Conservation (phyloP, 108 stramenopile species). For the Seminavis robusta region DNA sequence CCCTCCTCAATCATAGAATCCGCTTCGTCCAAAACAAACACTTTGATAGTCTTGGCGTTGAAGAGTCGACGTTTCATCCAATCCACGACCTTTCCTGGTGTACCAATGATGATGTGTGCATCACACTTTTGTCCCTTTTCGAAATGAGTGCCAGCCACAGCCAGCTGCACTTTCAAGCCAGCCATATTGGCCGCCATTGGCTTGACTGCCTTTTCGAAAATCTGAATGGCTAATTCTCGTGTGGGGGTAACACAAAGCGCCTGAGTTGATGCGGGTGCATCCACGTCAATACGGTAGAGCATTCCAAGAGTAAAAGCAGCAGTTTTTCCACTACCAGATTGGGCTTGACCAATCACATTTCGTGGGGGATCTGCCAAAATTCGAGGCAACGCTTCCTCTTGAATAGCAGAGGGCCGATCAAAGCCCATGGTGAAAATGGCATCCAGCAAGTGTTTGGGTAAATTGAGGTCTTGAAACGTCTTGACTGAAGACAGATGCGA, state of each 20-base stretch:
- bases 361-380: conserved; percentile 84
- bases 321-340: conserved; percentile 92
- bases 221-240: conserved; percentile 91
- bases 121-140: conserved; percentile 71
- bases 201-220: conserved; percentile 81
- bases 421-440: conserved; percentile 93
- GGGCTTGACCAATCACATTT: conserved; percentile 96
- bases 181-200: conserved; percentile 92
- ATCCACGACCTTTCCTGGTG: conserved; percentile 91
- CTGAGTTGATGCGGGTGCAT: conserved; percentile 65
- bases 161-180: conserved; percentile 78
- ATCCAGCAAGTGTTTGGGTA: conserved; percentile 85
- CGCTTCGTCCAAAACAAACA: conserved; percentile 96
- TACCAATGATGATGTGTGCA: conserved; percentile 92
- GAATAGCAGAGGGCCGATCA: conserved; percentile 95
- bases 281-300: conserved; percentile 77
- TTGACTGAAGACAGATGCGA: conserved; percentile 76
- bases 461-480: conserved; percentile 87
- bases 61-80: conserved; percentile 77
- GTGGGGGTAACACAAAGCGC: conserved; percentile 92
- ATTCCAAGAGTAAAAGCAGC: conserved; percentile 92
- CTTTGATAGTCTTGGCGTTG: conserved; percentile 67
- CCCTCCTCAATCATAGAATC: conserved; percentile 89
- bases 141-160: conserved; percentile 73
- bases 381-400: conserved; percentile 92